Conservation (phyloP, 2,329 filamentous ascomycete species). For the Trichoderma hamatum region DNA sequence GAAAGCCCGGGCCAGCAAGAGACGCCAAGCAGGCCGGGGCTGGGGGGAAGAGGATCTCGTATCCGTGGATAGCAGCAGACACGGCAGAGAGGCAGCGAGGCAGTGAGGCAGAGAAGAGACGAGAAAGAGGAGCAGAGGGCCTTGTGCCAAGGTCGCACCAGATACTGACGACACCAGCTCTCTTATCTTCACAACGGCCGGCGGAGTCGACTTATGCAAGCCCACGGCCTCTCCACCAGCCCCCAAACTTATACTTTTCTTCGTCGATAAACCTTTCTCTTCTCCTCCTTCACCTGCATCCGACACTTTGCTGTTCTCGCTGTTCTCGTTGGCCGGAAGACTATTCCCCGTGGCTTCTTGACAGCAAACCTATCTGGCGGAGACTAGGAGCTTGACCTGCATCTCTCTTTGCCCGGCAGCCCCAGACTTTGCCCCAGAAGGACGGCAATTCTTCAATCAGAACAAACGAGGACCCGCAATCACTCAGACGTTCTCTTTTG, state of each 20-base stretch:
- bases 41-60: conserved; percentile 20
- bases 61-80: conserved; percentile 26
- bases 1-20: conserved; percentile 1
- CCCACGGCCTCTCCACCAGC: conserved; percentile 20
- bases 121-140: neutral
- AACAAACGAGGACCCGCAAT: conserved; percentile 20
- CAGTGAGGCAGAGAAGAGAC: neutral
- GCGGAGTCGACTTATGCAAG: conserved; percentile 19
- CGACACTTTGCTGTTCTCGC: neutral
- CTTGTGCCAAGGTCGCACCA: neutral
- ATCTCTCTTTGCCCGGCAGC: conserved; percentile 4
- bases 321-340: conserved; percentile 2
- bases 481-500: conserved; percentile 16
- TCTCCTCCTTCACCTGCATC: conserved; percentile 23
- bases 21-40: neutral
- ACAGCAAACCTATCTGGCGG: neutral
- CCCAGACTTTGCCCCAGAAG: conserved; percentile 22
- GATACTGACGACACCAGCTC: neutral
- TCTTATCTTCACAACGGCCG: conserved; percentile 6
- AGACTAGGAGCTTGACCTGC: conserved; percentile 5
- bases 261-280: conserved; percentile 21
- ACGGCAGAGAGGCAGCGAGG: neutral
- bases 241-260: conserved; percentile 27
- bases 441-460: conserved; percentile 4
- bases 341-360: neutral